Percentiles rank a stretch among this genome's conserved stretches.
These are phyloP conservation scores for Amphibolis antarctica DNA, from an alignment of 106 monocot species.

Conservation along the genomic window DNA sequence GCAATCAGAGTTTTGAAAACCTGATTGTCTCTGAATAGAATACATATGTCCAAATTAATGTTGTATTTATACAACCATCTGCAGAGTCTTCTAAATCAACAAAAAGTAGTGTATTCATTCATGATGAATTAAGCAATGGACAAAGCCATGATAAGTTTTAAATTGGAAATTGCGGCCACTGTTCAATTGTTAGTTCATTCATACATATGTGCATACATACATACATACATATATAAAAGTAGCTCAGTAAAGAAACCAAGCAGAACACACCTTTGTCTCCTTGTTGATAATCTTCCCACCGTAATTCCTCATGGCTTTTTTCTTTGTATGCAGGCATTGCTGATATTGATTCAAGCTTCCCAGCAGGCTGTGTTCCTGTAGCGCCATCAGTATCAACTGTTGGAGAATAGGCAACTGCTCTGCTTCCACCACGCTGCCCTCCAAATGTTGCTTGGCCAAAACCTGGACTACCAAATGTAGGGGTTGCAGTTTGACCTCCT, in stretches of 20 bases:
- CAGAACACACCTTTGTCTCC: constrained; percentile 71
- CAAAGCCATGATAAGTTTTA: background rate
- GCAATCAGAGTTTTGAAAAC: too few relatives aligned
- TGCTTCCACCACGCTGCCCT: constrained; percentile 54
- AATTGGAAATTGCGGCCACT: too few relatives aligned
- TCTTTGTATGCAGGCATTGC: constrained; percentile 94
- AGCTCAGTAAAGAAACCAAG: too few relatives aligned
- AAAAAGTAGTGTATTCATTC: too few relatives aligned
- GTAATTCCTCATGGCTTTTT: constrained; percentile 90
- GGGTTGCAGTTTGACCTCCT: constrained; percentile 62
- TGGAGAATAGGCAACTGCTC: constrained; percentile 47
- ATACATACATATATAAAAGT: too few relatives aligned
- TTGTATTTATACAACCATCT: too few relatives aligned
- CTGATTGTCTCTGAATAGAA: too few relatives aligned
- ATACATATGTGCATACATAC: too few relatives aligned
- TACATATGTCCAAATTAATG: too few relatives aligned
- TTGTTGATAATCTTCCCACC: constrained; percentile 98
- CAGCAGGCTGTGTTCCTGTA: constrained; percentile 37
- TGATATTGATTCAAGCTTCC: constrained; percentile 89
- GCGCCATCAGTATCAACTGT: constrained; percentile 53
- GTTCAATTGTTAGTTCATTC: too few relatives aligned
- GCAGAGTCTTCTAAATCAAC: too few relatives aligned
- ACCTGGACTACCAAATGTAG: constrained; percentile 40
- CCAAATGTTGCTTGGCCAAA: constrained; percentile 63
- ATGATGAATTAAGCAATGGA: too few relatives aligned